phyloP scores from a whole-genome alignment of 2,329 filamentous ascomycete species.

The Helotiales sp. region DNA sequence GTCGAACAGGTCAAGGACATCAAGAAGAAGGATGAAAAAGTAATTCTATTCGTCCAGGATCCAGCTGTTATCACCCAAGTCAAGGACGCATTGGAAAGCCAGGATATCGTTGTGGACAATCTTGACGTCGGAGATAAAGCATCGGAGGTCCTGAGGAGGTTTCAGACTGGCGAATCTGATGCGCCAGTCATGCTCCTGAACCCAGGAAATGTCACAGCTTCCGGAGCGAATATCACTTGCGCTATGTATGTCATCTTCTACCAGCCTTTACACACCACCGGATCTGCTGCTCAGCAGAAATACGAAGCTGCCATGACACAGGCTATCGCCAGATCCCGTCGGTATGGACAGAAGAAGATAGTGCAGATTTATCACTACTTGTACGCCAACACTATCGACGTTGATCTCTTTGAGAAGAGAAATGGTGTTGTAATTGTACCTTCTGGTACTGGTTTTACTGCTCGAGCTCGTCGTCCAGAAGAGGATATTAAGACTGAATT shows the following conservation, averaged over 20 bases:
- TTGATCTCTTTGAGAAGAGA: conserved; percentile 21
- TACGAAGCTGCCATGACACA: conserved; percentile 62
- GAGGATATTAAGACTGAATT: too few relatives aligned
- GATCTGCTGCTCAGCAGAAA: conserved; percentile 44
- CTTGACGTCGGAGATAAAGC: conserved; percentile 37
- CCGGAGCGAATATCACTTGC: conserved; percentile 61
- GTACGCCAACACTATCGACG: conserved; percentile 17
- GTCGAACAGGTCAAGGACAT: too few relatives aligned
- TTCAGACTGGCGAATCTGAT: conserved; percentile 40
- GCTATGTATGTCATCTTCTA: conserved; percentile 67
- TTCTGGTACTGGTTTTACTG: too few relatives aligned
- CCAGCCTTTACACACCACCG: conserved; percentile 48
- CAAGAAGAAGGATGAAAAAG: too few relatives aligned
- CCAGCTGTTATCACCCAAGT: too few relatives aligned
- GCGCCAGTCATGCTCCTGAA: conserved; percentile 61
- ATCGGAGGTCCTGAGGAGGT: conserved; percentile 38
- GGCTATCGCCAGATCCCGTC: conserved; percentile 59
- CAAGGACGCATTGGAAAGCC: too few relatives aligned
- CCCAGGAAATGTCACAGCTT: conserved; percentile 54
- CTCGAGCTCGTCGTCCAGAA: too few relatives aligned
- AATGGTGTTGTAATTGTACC: too few relatives aligned
- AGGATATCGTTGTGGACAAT: too few relatives aligned
- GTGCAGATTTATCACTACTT: conserved; percentile 54
- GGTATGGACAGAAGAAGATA: conserved; percentile 56
- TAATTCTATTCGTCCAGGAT: too few relatives aligned